phyloP scores from a whole-genome alignment of 2,329 filamentous ascomycete genomes.

The Cucurbitaria berberidis region DNA sequence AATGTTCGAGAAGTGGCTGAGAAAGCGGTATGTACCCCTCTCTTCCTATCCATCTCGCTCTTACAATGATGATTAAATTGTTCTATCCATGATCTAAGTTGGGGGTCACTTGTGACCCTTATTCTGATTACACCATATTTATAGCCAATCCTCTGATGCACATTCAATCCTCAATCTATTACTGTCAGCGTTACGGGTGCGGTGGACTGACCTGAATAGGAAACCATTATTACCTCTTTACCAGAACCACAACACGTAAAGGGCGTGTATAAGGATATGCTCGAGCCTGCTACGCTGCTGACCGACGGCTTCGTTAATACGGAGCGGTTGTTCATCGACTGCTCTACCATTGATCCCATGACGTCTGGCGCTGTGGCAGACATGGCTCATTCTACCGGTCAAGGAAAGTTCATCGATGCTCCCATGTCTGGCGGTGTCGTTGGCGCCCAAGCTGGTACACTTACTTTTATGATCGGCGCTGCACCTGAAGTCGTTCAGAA shows the following conservation, averaged over 20 bases:
- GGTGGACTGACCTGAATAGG: constrained; percentile 59
- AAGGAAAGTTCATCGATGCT: constrained; percentile 86
- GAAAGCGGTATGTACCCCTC: constrained; percentile 63
- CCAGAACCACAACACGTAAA: constrained; percentile 90
- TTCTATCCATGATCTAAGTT: constrained; percentile 76
- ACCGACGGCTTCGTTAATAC: constrained; percentile 56
- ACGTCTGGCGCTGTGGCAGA: constrained; percentile 80
- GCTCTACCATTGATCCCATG: constrained; percentile 92
- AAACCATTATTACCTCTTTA: constrained; percentile 85
- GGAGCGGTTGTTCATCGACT: constrained; percentile 87
- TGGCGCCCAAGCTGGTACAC: constrained; percentile 81
- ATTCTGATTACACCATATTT: constrained; percentile 66
- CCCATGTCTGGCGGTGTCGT: constrained; percentile 98
- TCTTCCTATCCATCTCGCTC: constrained; percentile 9
- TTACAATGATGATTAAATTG: constrained; percentile 58
- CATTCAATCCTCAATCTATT: constrained; percentile 14
- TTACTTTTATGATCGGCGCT: constrained; percentile 95
- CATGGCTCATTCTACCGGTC: constrained; percentile 67
- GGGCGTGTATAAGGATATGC: constrained; percentile 78
- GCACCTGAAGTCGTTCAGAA: constrained; percentile 65
- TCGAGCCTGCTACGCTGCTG: constrained; percentile 64
- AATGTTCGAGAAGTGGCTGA: constrained; percentile 68
- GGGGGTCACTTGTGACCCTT: constrained; percentile 64
- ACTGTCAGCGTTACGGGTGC: constrained; percentile 3
- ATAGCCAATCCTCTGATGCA: constrained; percentile 78